Conservation (phyloP, 306 rosid genomes). For the Cyclanthera cordifolia region DNA sequence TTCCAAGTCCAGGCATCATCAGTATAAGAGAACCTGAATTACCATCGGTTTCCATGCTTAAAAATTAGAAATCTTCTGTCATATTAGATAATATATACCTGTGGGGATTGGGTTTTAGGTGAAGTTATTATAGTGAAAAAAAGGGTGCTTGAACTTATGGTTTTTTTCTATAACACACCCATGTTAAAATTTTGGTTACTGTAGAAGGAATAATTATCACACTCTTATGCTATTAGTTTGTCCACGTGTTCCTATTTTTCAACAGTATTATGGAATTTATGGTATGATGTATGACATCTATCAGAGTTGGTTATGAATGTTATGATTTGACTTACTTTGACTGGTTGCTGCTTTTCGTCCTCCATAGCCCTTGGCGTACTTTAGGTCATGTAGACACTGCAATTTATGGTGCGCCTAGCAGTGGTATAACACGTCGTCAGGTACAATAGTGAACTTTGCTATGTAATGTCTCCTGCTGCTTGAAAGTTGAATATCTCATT, state of each 20-base stretch:
- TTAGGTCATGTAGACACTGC: conserved; percentile 73
- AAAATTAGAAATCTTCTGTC: neutral
- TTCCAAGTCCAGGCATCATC: neutral
- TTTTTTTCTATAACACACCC: neutral
- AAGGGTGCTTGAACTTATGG: too few relatives aligned
- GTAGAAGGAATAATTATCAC: neutral
- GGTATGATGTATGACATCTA: neutral
- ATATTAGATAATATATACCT: neutral
- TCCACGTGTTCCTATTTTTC: neutral
- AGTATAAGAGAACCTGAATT: neutral
- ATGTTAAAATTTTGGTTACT: neutral
- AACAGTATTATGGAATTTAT: neutral
- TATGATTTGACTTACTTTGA: conserved; percentile 6
- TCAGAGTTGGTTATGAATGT: conserved; percentile 1
- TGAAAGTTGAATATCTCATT: conserved; percentile 7
- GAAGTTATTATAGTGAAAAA: neutral
- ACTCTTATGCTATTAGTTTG: neutral
- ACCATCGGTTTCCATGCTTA: neutral
- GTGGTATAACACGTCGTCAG: conserved; percentile 75
- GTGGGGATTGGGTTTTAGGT: neutral
- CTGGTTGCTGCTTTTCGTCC: conserved; percentile 20
- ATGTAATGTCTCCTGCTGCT: conserved; percentile 18
- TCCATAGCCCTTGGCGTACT: conserved; percentile 72
- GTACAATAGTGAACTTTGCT: conserved; percentile 38
- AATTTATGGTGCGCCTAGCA: conserved; percentile 71